phyloP scores from a whole-genome alignment of 2,329 filamentous ascomycete genomes.

The Pyrenophora teres region DNA sequence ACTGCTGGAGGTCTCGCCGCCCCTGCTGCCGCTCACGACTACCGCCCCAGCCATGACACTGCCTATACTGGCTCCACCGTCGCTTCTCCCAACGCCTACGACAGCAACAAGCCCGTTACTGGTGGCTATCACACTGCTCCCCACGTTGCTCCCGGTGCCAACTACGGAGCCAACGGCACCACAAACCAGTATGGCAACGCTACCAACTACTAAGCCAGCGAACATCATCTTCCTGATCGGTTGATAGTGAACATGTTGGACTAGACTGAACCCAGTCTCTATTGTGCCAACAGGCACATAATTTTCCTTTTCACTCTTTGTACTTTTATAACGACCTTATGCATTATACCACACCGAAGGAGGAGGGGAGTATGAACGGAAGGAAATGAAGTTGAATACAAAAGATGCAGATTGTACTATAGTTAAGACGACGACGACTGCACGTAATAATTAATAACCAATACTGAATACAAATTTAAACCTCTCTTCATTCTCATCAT shows the following conservation, averaged over 20 bases:
- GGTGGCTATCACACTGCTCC: slow-evolving; percentile 55
- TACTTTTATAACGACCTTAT: slow-evolving; percentile 15
- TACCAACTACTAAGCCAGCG: slow-evolving; percentile 18
- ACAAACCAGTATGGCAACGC: slow-evolving; percentile 43
- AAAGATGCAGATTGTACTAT: slow-evolving; percentile 12
- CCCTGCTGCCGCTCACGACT: slow-evolving; percentile 28
- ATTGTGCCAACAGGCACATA: background rate
- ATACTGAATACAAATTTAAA: background rate
- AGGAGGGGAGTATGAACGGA: background rate
- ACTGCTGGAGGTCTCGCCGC: slow-evolving; percentile 22
- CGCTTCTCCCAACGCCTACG: slow-evolving; percentile 44
- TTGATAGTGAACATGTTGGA: background rate
- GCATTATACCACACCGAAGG: slow-evolving; percentile 32
- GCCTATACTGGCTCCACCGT: slow-evolving; percentile 55
- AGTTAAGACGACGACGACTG: slow-evolving; percentile 1
- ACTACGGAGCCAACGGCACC: slow-evolving; percentile 33
- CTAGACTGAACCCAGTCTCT: background rate
- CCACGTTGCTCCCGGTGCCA: slow-evolving; percentile 28
- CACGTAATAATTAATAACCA: slow-evolving; percentile 21
- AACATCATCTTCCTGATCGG: no score
- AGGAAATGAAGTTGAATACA: background rate
- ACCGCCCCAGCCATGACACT: slow-evolving; percentile 56
- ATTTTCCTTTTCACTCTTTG: slow-evolving; percentile 3
- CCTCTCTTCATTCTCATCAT: no score
- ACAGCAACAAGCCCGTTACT: slow-evolving; percentile 42